Evolutionary conservation across 1,139 yeast genomes (phyloP), one percentile per base, ranked within the genome.

Genomic region (Nakaseomyces sp.): DNA sequence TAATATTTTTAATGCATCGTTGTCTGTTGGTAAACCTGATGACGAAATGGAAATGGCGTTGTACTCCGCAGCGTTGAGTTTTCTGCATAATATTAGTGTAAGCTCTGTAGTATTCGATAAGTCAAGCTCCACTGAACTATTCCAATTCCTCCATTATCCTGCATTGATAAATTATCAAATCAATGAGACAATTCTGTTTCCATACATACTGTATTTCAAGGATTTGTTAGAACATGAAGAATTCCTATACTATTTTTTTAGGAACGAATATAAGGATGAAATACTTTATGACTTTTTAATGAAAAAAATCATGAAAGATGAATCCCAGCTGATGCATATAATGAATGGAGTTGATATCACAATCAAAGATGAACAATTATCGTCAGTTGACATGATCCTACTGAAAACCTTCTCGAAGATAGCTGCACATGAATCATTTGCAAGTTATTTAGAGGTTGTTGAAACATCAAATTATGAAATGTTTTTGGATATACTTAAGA

Each of bases 361-460:
- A 4, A 13, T 10, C 13, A 9, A 20, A 13, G 18, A 35, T 13
- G 6, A 20, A 4, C 15, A 39, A n/a, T n/a, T 42, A 4, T 37
- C 44, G 4, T 45, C 61, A 15, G 41, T 60, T 8, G 54, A 55
- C 33, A 43, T 49, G 7, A 46, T 54, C 9, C 42, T 56, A 16
- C 16, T 59, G 7, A 51, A 52, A 31, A 45, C 51, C 3, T 57
- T 58, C 35, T 40, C 44, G 12, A 50, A 40, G 15, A 42, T 58
- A n/a, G 51, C 67, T 3, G 44, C 59, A 2, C 69, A 69, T 51
- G 74, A 68, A 49, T 65, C 72, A 1, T 65, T 65, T 45, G 59
- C 61, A 7, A 50, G 57, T 5, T 66, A 57, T 40, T 45, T 69
- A 20, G 51, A 60, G 32, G 50, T 47, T 16, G 49, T 61, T 9